phyloP scores from a whole-genome alignment of 1,284 basidiomycete species.

The Heterobasidion occidentale region DNA sequence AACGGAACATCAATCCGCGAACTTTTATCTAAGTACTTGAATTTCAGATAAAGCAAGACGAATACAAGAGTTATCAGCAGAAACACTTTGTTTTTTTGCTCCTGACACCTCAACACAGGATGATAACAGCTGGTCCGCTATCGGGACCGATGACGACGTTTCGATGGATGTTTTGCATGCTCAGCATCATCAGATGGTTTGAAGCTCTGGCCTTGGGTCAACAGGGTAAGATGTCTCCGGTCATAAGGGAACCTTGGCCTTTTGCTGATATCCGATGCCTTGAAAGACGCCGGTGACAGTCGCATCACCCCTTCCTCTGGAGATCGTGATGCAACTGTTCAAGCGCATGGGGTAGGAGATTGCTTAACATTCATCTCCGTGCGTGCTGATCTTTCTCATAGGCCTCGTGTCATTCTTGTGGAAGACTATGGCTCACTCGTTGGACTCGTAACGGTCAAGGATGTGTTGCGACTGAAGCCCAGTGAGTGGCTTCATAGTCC shows the following conservation, averaged over 20 bases:
- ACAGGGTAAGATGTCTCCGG: slow-evolving; percentile 52
- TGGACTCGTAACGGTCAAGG: slow-evolving; percentile 93
- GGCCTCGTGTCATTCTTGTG: slow-evolving; percentile 91
- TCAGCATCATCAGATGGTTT: slow-evolving; percentile 51
- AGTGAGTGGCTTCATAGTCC: slow-evolving; percentile 28
- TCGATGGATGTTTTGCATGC: slow-evolving; percentile 53
- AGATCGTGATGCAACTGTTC: slow-evolving; percentile 96
- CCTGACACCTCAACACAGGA: slow-evolving; percentile 24
- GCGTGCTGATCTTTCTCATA: slow-evolving; percentile 23
- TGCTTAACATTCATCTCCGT: not conserved
- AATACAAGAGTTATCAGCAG: slow-evolving; percentile 49
- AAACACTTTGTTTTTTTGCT: slow-evolving; percentile 69
- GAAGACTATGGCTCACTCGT: slow-evolving; percentile 77
- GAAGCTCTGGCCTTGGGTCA: slow-evolving; percentile 87
- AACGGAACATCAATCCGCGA: not conserved
- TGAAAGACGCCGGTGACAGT: slow-evolving; percentile 85
- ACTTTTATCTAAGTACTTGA: not conserved
- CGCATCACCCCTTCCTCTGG: slow-evolving; percentile 87
- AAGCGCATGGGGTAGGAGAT: slow-evolving; percentile 83
- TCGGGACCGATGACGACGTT: slow-evolving; percentile 63
- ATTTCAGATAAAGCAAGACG: slow-evolving; percentile 62
- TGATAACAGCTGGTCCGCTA: slow-evolving; percentile 37
- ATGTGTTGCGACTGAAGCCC: slow-evolving; percentile 79
- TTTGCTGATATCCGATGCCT: slow-evolving; percentile 2
- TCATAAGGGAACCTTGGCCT: not conserved